Conservation (phyloP, 495 filamentous ascomycete genomes). For the Astrocystis sublimbata region DNA sequence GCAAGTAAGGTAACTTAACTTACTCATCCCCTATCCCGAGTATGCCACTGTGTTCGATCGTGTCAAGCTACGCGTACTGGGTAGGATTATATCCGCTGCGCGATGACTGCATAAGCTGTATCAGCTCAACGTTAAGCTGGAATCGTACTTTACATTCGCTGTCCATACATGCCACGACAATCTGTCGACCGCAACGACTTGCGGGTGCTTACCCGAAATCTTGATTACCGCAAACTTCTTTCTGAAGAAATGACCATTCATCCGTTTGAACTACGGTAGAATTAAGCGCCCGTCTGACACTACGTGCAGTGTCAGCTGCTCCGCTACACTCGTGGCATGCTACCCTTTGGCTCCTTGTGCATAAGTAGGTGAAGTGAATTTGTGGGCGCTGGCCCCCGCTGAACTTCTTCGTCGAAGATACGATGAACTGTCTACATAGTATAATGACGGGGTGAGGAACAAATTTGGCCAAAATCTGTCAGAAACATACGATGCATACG, state of each 20-base stretch:
- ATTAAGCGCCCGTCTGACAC: neutral
- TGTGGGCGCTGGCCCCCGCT: conserved; percentile 25
- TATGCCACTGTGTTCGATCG: neutral
- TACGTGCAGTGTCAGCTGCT: neutral
- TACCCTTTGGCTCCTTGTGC: neutral
- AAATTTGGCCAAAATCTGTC: conserved; percentile 50
- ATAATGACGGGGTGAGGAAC: conserved; percentile 62
- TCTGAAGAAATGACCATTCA: neutral
- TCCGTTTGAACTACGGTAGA: conserved; percentile 3
- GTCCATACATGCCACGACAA: neutral
- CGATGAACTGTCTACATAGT: no score
- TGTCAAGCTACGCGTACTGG: neutral
- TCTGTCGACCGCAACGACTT: neutral
- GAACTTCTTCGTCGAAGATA: conserved; percentile 35
- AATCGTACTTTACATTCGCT: neutral
- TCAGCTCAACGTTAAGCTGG: neutral
- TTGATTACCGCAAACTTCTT: conserved; percentile 3
- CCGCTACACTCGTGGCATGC: neutral
- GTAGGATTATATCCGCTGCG: neutral
- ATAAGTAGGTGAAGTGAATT: conserved; percentile 18
- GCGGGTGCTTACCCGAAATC: conserved; percentile 1
- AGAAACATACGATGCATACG: conserved; percentile 54
- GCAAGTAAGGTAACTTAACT: no score
- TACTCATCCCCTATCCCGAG: neutral
- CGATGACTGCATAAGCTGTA: neutral